phyloP scores from a whole-genome alignment of 2,329 filamentous ascomycete genomes.

The Emydomyces testavorans region DNA sequence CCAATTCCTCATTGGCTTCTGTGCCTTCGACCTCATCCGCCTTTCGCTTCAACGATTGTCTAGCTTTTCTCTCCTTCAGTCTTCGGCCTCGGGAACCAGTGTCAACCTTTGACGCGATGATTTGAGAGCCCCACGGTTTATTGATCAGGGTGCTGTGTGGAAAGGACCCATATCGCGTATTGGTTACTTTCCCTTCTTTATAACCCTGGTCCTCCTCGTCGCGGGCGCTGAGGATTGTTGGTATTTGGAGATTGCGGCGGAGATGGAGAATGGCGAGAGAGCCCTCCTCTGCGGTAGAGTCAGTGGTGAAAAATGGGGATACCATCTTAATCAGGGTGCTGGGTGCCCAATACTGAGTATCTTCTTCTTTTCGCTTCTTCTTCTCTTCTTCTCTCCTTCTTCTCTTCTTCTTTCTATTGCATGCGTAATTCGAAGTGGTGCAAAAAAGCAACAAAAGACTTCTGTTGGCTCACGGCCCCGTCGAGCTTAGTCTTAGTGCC shows the following conservation, averaged over 20 bases:
- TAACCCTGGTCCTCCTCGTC: slow-evolving; percentile 58
- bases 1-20: slow-evolving; percentile 21
- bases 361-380: neutral
- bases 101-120: slow-evolving; percentile 78
- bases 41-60: slow-evolving; percentile 15
- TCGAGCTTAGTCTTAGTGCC: neutral
- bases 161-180: slow-evolving; percentile 88
- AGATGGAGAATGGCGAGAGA: slow-evolving; percentile 75
- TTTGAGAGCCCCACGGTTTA: slow-evolving; percentile 81
- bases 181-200: slow-evolving; percentile 65
- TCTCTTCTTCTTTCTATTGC: too few relatives aligned
- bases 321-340: slow-evolving; percentile 23
- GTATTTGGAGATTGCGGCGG: slow-evolving; percentile 72
- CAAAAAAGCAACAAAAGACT: slow-evolving; percentile 7
- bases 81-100: slow-evolving; percentile 77
- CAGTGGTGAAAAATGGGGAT: slow-evolving; percentile 72
- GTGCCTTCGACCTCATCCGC: slow-evolving; percentile 30
- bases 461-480: neutral
- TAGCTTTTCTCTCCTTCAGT: slow-evolving; percentile 31
- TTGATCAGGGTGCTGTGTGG: slow-evolving; percentile 66
- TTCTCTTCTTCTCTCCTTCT: too few relatives aligned
- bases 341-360: neutral
- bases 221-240: slow-evolving; percentile 55
- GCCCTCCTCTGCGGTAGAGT: slow-evolving; percentile 49
- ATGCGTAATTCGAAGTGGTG: neutral